Evolutionary conservation across 2,329 filamentous ascomycete species (phyloP), one percentile per base, ranked within the genome.

Genomic region (Ophiostoma pallidulum): DNA sequence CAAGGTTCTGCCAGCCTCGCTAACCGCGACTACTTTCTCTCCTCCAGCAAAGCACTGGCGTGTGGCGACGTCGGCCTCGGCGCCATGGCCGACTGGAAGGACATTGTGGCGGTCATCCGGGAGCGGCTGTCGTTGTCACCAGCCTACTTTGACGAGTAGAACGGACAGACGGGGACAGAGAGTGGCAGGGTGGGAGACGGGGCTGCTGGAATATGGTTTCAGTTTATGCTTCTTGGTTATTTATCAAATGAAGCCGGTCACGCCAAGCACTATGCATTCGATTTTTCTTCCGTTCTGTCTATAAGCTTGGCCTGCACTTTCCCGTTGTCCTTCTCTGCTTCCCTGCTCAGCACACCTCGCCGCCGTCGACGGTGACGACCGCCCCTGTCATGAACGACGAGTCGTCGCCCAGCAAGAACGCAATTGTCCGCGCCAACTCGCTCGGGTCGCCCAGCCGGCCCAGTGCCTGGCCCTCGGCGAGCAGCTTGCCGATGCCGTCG

Each of bases 61-160:
- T 95, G 90, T 65, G 88, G 88, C 13, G 90, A 96, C 65, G 74
- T 82, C 3, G 89, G 89, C 0, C 74, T 77, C 35, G 89, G 89
- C 4, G 89, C 80, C 2, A 95, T 95, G 90, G 78, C 75, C 60
- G 78, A 86, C 45, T 94, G 86, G 86, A 75, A 69, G 49, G 74
- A 82, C 49, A 84, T 95, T 61, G 86, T 92, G 9, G 61, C 62
- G 9, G 68, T 76, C 1, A 75, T 90, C 44, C 77, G 85, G 60
- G 60, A 72, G 9, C 63, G 70, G 48, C 56, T 82, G 47, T 64
- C 64, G 8, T 52, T 71, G 41, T 32, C 42, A 2, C n/a, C 39
- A 13, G 24, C 18, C 20, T 44, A 45, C 8, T 48, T 46, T 39
- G 19, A 26, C 2, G 37, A 35, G 22, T 8, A 8, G 16, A n/a